Conservation (phyloP, 768 basidiomycete genomes). For the Trametes cinnabarina region DNA sequence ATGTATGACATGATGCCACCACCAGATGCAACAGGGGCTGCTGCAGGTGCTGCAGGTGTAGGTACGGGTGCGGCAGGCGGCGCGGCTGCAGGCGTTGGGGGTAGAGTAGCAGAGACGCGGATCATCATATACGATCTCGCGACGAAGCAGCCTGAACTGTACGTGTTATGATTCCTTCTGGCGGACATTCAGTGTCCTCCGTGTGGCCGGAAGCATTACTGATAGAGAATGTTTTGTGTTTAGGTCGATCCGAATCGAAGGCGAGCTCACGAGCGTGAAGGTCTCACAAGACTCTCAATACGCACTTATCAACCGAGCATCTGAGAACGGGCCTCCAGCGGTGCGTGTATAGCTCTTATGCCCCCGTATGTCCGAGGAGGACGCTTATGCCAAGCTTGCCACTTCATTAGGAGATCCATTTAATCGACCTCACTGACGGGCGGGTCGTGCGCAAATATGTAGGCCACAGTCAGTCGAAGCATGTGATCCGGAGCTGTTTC, state of each 20-base stretch:
- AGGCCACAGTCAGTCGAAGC: slow-evolving; percentile 80
- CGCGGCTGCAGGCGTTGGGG: slow-evolving; percentile 27
- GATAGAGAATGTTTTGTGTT: slow-evolving; percentile 1
- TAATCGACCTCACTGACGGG: slow-evolving; percentile 76
- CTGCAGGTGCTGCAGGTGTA: slow-evolving; percentile 25
- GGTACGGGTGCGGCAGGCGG: slow-evolving; percentile 14
- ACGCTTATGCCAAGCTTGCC: slow-evolving; percentile 14
- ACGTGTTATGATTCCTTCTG: slow-evolving; percentile 34
- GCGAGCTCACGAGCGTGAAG: slow-evolving; percentile 86
- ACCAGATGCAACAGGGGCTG: neutral
- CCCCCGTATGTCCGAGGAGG: neutral
- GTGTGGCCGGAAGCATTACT: neutral
- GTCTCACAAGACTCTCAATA: slow-evolving; percentile 83
- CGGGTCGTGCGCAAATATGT: slow-evolving; percentile 76
- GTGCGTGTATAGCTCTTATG: slow-evolving; percentile 15
- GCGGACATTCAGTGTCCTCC: neutral
- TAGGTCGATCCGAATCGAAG: slow-evolving; percentile 66
- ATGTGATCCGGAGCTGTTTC: slow-evolving; percentile 91
- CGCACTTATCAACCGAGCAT: slow-evolving; percentile 83
- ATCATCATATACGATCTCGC: slow-evolving; percentile 77
- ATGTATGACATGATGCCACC: slow-evolving; percentile 42
- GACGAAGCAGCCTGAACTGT: slow-evolving; percentile 69
- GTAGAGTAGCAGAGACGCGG: slow-evolving; percentile 43
- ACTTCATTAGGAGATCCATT: slow-evolving; percentile 71
- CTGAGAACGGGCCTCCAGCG: slow-evolving; percentile 59